Percentiles rank a stretch among this genome's conserved stretches.
Evolutionary conservation across 2,329 filamentous ascomycete species (phyloP).

Genomic region (Colletotrichum navitas): DNA sequence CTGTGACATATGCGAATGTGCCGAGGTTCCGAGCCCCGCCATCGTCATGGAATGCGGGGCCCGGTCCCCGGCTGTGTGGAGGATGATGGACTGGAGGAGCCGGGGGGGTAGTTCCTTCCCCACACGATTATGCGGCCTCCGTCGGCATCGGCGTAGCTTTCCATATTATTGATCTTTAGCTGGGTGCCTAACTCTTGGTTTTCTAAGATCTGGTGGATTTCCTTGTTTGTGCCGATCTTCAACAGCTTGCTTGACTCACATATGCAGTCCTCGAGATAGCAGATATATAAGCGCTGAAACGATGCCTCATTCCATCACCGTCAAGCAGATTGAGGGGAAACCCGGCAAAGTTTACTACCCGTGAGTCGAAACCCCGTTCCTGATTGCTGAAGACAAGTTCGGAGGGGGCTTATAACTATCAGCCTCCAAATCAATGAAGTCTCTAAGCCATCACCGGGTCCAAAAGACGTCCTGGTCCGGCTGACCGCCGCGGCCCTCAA

Average conservation of each 20-base stretch:
- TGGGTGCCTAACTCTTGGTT: neutral
- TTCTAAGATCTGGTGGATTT: neutral
- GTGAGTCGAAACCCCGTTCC: conserved; percentile 54
- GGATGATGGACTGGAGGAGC: conserved; percentile 15
- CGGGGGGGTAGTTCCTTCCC: conserved; percentile 24
- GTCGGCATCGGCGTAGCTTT: conserved; percentile 1
- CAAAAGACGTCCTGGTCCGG: conserved; percentile 78
- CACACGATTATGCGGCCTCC: conserved; percentile 19
- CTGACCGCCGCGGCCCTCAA: conserved; percentile 88
- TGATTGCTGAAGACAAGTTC: neutral
- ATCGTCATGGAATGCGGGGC: conserved; percentile 37
- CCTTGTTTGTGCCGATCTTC: neutral
- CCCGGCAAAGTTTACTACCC: conserved; percentile 91
- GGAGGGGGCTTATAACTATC: neutral
- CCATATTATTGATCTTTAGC: conserved; percentile 13
- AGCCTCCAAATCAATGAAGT: conserved; percentile 72
- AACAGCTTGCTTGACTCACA: neutral
- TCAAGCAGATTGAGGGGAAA: conserved; percentile 81
- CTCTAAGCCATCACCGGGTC: conserved; percentile 72
- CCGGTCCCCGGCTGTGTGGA: conserved; percentile 29
- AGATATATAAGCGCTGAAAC: conserved; percentile 32
- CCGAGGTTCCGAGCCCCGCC: conserved; percentile 35
- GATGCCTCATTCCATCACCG: conserved; percentile 70
- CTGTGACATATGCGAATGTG: conserved; percentile 18
- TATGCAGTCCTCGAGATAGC: neutral